Percentiles rank a stretch among this genome's conserved stretches.
Evolutionary conservation across 2,329 filamentous ascomycete species (phyloP).

Genomic region (Trichoderma gracile): DNA sequence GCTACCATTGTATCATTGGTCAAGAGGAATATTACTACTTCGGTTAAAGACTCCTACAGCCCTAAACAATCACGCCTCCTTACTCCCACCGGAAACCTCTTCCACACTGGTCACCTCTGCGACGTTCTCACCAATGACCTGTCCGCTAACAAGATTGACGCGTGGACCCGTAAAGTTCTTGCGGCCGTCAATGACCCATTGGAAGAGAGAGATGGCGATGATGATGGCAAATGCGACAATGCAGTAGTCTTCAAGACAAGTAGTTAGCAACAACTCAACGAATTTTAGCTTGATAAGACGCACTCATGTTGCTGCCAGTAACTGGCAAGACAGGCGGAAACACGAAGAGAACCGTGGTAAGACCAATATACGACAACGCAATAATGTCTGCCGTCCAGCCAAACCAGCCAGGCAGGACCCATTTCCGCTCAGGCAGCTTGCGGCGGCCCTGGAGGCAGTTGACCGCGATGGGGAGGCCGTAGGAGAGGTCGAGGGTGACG

Average conservation of each 20-base stretch:
- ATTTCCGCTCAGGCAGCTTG: constrained; percentile 57
- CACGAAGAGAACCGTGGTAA: constrained; percentile 71
- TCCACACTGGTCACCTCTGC: constrained; percentile 6
- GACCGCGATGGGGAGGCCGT: constrained; percentile 71
- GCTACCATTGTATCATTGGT: not conserved
- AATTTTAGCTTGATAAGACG: not conserved
- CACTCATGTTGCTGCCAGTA: constrained; percentile 65
- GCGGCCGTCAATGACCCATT: constrained; percentile 49
- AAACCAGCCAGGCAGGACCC: constrained; percentile 38
- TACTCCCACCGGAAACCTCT: not conserved
- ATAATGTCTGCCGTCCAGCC: constrained; percentile 41
- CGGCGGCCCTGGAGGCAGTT: constrained; percentile 65
- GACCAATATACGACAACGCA: constrained; percentile 62
- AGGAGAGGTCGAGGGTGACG: constrained; percentile 69
- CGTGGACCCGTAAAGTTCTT: constrained; percentile 45
- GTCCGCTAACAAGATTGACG: constrained; percentile 28
- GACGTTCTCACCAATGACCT: constrained; percentile 1
- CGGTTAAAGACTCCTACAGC: not conserved
- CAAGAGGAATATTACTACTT: not conserved
- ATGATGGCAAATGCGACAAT: constrained; percentile 50
- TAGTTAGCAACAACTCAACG: not conserved
- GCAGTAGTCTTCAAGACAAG: constrained; percentile 41
- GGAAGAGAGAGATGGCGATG: constrained; percentile 43
- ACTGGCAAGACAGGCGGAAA: constrained; percentile 68
- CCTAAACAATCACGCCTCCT: not conserved